Base-by-base conservation (phyloP, 108 stramenopile species). In the Conticribra guillardii region DNA sequence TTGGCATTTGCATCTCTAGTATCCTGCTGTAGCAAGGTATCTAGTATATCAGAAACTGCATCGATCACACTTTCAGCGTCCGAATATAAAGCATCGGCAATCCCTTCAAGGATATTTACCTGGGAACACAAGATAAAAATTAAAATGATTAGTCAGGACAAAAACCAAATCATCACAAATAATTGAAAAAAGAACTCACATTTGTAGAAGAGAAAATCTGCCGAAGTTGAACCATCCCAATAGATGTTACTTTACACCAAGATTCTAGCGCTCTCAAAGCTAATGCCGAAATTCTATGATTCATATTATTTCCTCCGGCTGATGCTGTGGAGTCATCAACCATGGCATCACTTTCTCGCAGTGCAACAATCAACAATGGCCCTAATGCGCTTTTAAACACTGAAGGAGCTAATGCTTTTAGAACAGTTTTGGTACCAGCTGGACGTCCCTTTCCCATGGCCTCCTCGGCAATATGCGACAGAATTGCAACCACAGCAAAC, bases 1-100 rank as follows among this genome's bases (percentile, higher is more conserved):
- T 62, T 48, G 48, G 64, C 34, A 52, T 68, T 55, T 47, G 66
- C 55, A 49, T 70, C 68, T 46, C 19, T 53, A 11, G 47, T 53
- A 50, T 68, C 61, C 14, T 51, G 21, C 46, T 85, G 58, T 14
- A 92, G 57, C 22, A 79, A 62, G 8, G 61, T 55, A 44, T 92
- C 91, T 48, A 92, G 69, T 1, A 92, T 69, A 37, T 92, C 91
- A 1, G 91, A 87, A 2, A 89, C 59, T 54, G 87, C 87, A 66
- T 86, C 87, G 1, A 92, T 74, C 19, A 88, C 87, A 17, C 54
- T 27, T 54, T 77, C 69, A 16, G 87, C 82, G 60, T 89, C 85
- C 9, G 88, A 87, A 52, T 92, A 87, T 76, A 92, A 64, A 34
- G 87, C 83, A 74, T 89, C 87, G 56, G 81, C 85, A 5, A 92